Conservation (phyloP, 73 alveolate genomes). For the Paramecium biaurelia region DNA sequence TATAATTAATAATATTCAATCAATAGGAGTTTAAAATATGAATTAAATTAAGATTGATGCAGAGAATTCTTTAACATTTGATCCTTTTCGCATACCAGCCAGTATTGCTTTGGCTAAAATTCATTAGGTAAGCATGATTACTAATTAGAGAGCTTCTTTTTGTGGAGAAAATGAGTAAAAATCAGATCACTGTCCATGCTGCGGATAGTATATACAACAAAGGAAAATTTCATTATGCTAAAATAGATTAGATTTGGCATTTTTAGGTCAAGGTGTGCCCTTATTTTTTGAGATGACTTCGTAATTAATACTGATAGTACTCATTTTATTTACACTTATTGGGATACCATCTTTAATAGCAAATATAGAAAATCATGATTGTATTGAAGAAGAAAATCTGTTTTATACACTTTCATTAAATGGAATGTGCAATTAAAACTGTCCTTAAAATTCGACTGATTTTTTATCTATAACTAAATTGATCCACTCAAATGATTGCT, state of each 20-base stretch:
- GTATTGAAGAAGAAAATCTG: background rate
- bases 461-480: background rate
- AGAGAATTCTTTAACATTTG: background rate
- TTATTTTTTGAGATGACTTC: conserved; percentile 20
- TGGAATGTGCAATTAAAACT: background rate
- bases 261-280: conserved; percentile 23
- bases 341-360: background rate
- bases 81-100: background rate
- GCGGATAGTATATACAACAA: background rate
- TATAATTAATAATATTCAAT: background rate
- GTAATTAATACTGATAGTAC: background rate
- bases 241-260: background rate
- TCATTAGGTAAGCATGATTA: background rate
- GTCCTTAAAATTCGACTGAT: background rate
- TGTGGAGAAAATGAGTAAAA: background rate
- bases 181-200: background rate
- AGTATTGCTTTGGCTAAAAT: background rate
- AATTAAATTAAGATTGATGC: background rate
- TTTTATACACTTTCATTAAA: background rate
- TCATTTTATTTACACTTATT: background rate
- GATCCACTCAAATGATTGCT: background rate
- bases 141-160: background rate
- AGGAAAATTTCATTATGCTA: background rate
- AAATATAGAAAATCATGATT: background rate
- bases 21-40: background rate